phyloP scores from a whole-genome alignment of 1,284 basidiomycete genomes.

The Austroboletus niveus region DNA sequence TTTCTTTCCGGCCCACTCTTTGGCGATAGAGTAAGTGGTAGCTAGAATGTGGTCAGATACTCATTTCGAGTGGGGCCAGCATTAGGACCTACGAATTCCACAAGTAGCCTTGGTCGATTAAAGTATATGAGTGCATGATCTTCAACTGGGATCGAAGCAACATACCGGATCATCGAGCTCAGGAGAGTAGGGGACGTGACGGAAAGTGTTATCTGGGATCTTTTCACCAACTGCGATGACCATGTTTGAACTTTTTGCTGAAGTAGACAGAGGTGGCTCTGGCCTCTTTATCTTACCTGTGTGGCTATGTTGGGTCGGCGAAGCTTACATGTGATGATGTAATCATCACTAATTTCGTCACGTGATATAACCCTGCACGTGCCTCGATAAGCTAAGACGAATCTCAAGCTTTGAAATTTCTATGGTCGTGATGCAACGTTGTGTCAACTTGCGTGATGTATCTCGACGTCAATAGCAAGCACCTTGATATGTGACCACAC shows the following conservation, averaged over 20 bases:
- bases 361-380: too few relatives aligned
- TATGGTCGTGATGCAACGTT: too few relatives aligned
- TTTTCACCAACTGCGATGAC: conserved; percentile 52
- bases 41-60: conserved; percentile 34
- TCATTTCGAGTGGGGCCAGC: background rate
- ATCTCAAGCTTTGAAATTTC: too few relatives aligned
- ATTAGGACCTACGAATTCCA: conserved; percentile 52
- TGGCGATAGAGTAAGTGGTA: conserved; percentile 48
- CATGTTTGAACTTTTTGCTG: conserved; percentile 5
- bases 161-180: conserved; percentile 64
- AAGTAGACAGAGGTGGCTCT: background rate
- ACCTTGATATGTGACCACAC: too few relatives aligned
- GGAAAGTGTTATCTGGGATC: conserved; percentile 62
- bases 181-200: conserved; percentile 61
- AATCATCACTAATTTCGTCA: background rate
- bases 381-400: too few relatives aligned
- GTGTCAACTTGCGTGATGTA: too few relatives aligned
- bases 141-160: conserved; percentile 3
- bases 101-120: conserved; percentile 46
- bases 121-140: background rate
- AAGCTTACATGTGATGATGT: too few relatives aligned
- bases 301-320: background rate
- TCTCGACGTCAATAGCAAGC: too few relatives aligned
- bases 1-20: conserved; percentile 82
- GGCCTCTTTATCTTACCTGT: background rate